These are phyloP conservation scores for Abelmoschus esculentus DNA, from an alignment of 345 rosid genomes.

Conservation along the genomic window DNA sequence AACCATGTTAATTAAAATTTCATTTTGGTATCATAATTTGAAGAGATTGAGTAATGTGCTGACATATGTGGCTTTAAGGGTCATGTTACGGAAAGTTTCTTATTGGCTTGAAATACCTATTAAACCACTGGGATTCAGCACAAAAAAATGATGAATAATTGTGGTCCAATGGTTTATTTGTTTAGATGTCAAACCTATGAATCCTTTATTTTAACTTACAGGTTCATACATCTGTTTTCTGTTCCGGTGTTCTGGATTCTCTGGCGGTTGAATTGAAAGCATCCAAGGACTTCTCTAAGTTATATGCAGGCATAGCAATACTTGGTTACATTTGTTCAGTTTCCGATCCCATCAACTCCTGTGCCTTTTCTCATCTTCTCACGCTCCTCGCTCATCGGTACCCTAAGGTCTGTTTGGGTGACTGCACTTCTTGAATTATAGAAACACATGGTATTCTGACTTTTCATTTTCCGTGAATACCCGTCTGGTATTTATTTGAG, in stretches of 20 bases:
- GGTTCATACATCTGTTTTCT: slow-evolving; percentile 48
- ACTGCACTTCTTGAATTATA: background rate
- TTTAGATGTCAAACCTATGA: background rate
- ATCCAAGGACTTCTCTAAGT: slow-evolving; percentile 67
- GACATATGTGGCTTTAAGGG: background rate
- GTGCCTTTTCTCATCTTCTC: slow-evolving; percentile 61
- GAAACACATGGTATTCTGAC: background rate
- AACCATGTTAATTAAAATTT: background rate
- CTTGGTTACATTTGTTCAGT: slow-evolving; percentile 71
- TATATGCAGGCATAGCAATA: slow-evolving; percentile 59
- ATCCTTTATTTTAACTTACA: slow-evolving; percentile 23
- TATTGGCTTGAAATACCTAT: background rate
- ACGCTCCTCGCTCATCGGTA: slow-evolving; percentile 65
- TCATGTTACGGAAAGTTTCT: background rate
- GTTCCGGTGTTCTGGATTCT: slow-evolving; percentile 55
- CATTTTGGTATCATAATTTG: background rate
- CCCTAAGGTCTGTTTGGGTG: slow-evolving; percentile 52
- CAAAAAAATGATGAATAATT: background rate
- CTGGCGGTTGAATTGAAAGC: slow-evolving; percentile 60
- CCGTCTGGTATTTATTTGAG: background rate
- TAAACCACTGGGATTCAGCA: too few relatives aligned
- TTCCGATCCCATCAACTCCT: slow-evolving; percentile 39
- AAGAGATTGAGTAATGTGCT: background rate
- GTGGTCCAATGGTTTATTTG: background rate
- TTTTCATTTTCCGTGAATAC: background rate